phyloP scores from a whole-genome alignment of 352 stramenopile species.

The Pythium aristosporum region DNA sequence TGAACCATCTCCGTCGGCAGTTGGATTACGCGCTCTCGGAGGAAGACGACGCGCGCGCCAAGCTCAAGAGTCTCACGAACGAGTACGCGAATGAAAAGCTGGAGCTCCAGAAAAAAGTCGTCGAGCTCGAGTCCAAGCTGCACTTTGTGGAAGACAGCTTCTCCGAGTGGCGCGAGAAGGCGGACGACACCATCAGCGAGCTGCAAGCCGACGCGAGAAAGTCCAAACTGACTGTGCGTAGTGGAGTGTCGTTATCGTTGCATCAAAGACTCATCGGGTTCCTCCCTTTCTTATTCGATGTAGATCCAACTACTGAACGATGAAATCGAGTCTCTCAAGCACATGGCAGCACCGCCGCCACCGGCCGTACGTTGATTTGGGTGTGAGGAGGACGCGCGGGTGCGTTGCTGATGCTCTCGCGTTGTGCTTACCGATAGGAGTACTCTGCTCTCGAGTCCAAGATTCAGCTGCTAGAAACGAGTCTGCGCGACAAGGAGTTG shows the following conservation, averaged over 20 bases:
- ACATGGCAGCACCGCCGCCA: slow-evolving; percentile 18
- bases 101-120: slow-evolving; percentile 61
- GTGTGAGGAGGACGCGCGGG: too few species aligned
- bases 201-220: slow-evolving; percentile 41
- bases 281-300: neutral
- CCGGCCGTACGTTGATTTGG: slow-evolving; percentile 6
- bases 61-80: slow-evolving; percentile 54
- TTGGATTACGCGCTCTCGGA: slow-evolving; percentile 62
- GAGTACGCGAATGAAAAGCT: slow-evolving; percentile 61
- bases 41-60: slow-evolving; percentile 59
- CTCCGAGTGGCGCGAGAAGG: slow-evolving; percentile 73
- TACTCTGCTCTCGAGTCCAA: slow-evolving; percentile 64
- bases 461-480: slow-evolving; percentile 58
- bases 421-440: slow-evolving; percentile 25
- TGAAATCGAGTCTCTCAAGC: slow-evolving; percentile 42
- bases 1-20: slow-evolving; percentile 66
- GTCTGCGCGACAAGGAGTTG: slow-evolving; percentile 64
- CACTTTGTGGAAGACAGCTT: slow-evolving; percentile 61
- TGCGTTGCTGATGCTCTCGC: neutral
- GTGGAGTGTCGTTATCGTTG: neutral
- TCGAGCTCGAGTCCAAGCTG: slow-evolving; percentile 70
- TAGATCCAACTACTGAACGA: slow-evolving; percentile 66
- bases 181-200: slow-evolving; percentile 51
- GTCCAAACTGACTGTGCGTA: slow-evolving; percentile 52
- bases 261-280: neutral